Evolutionary conservation across 208 protist genomes (phyloP).

Genomic region (Leishmania mexicana): DNA sequence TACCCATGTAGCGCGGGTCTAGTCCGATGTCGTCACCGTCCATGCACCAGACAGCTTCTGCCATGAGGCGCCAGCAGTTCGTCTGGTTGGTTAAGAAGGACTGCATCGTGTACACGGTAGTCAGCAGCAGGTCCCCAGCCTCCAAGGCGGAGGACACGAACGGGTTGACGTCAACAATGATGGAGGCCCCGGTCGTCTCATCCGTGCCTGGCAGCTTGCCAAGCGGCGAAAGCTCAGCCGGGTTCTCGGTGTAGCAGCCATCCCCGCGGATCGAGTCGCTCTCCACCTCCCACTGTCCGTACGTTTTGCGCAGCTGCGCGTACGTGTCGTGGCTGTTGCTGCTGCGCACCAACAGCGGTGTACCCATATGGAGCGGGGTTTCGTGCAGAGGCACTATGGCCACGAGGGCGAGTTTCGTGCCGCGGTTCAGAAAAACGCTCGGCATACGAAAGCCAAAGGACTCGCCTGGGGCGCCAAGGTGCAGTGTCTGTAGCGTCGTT

Average conservation of each 20-base stretch:
- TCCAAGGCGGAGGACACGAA: conserved; percentile 71
- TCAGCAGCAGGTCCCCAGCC: conserved; percentile 75
- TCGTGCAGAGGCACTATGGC: conserved; percentile 83
- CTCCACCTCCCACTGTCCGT: conserved; percentile 89
- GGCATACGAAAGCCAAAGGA: conserved; percentile 76
- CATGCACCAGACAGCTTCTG: conserved; percentile 85
- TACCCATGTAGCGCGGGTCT: conserved; percentile 77
- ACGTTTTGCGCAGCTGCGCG: conserved; percentile 63
- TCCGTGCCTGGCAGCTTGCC: conserved; percentile 68
- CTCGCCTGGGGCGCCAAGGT: conserved; percentile 72
- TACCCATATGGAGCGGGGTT: conserved; percentile 77
- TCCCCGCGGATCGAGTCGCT: conserved; percentile 65
- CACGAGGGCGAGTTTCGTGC: conserved; percentile 79
- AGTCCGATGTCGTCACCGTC: conserved; percentile 84
- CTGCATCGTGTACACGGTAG: conserved; percentile 89
- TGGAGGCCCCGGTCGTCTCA: conserved; percentile 53
- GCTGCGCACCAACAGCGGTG: conserved; percentile 69
- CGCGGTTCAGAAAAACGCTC: conserved; percentile 75
- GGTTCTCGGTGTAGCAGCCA: conserved; percentile 77
- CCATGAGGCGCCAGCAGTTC: conserved; percentile 70
- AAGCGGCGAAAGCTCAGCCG: conserved; percentile 66
- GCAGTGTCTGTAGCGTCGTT: conserved; percentile 63
- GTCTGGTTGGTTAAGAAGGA: conserved; percentile 78
- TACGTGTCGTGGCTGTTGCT: conserved; percentile 78
- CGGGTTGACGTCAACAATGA: conserved; percentile 77